Conservation (phyloP, 2,329 filamentous ascomycete genomes). For the Trichoderma atrobrunneum region DNA sequence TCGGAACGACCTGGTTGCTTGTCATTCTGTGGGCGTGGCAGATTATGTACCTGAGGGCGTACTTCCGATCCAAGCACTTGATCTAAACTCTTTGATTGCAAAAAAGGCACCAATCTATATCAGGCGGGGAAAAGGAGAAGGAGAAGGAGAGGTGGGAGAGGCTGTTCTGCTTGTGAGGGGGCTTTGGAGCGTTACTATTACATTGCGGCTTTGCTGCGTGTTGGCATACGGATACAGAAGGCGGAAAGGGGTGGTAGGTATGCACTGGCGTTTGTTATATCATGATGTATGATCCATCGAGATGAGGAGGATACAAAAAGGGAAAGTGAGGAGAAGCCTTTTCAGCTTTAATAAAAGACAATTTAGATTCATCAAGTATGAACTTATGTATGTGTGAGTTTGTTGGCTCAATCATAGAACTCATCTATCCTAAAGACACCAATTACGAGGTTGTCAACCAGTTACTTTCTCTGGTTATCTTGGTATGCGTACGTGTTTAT, state of each 20-base stretch:
- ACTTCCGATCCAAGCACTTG: conserved; percentile 69
- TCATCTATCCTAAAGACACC: too few relatives aligned
- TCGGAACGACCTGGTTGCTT: conserved; percentile 88
- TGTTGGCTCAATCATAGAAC: too few relatives aligned
- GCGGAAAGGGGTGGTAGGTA: not conserved
- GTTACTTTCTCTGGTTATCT: too few relatives aligned
- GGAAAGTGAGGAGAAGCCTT: not conserved
- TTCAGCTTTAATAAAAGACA: not conserved
- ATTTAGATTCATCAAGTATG: not conserved
- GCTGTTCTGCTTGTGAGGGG: not conserved
- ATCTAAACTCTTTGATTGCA: conserved; percentile 27
- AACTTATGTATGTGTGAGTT: too few relatives aligned
- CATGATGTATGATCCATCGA: conserved; percentile 20
- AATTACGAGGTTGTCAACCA: too few relatives aligned
- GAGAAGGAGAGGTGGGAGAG: too few relatives aligned
- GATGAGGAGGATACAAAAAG: conserved; percentile 1
- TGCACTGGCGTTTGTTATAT: conserved; percentile 25
- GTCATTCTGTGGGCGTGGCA: conserved; percentile 91
- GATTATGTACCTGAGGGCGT: conserved; percentile 94
- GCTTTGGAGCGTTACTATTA: not conserved
- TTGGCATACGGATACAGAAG: not conserved
- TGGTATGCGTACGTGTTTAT: not conserved
- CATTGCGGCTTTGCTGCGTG: not conserved
- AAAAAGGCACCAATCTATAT: not conserved
- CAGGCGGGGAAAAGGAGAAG: not conserved